Base-by-base conservation (phyloP, 1,284 basidiomycete genomes). In the Cryptococcus jaspeensis region DNA sequence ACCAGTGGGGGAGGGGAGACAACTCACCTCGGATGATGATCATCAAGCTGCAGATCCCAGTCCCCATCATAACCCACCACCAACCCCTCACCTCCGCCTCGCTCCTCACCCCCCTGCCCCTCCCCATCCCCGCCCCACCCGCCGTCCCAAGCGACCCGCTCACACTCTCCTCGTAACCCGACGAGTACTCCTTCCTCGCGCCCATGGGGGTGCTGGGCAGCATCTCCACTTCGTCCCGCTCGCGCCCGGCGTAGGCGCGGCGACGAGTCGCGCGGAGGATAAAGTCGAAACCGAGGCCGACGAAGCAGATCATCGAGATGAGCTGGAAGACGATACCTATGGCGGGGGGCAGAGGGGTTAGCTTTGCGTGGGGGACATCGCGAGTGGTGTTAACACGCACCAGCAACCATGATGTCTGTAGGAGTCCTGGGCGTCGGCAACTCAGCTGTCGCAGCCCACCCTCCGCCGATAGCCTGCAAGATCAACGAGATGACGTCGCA, bases 401-500 rank as follows among this genome's bases (percentile, higher is more conserved):
- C n/a, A 43, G 50, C 58, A 1, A 63, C 59, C 62, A 63, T 63
- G 50, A 63, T 63, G 40, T 63, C 56, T 11, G 62, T 60, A 6
- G 59, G 59, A 11, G 48, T 52, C 36, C 52, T 47, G 32, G 46
- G 46, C 1, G 56, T 60, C 16, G 55, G 53, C 5, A 39, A 45
- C 6, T 55, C 53, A 0, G 45, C 53, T 9, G 61, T 54, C 0
- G 69, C 69, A 0, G 71, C 71, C 38, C 69, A 62, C 0, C 71
- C 77, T 7, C 76, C 78, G 5, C 78, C 78, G 13, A 74, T 60
- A 9, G 71, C 74, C 59, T 79, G 73, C 2, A 79, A 66, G 50
- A 74, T 62, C 5, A 79, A 65, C 0, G 72, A 71, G 49, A 76
- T 59, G 44, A 77, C 43, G 58, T 78, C 77, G 43, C 69, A 73